These are phyloP conservation scores for Strobilomyces dryophilus DNA, from an alignment of 768 basidiomycete genomes.

Conservation along the genomic window DNA sequence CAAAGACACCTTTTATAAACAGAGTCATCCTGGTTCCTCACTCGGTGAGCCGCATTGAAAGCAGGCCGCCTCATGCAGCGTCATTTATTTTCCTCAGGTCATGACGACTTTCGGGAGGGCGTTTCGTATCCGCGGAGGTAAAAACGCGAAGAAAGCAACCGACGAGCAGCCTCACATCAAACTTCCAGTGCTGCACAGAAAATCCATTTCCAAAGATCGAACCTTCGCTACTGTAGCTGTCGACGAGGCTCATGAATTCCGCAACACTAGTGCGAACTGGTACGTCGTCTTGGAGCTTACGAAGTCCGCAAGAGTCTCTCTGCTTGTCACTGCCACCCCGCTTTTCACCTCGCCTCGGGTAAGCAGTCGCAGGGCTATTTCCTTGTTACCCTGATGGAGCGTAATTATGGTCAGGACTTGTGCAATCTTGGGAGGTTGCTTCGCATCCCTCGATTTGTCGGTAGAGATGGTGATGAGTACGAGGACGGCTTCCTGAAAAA, in stretches of 20 bases:
- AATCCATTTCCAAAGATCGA: neutral
- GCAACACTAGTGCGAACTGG: slow-evolving; percentile 5
- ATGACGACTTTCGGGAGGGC: slow-evolving; percentile 8
- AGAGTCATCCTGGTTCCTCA: slow-evolving; percentile 5
- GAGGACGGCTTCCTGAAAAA: neutral
- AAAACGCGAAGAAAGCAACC: slow-evolving; percentile 2
- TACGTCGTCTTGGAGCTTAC: slow-evolving; percentile 5
- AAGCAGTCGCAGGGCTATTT: too few species aligned
- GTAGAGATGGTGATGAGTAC: neutral
- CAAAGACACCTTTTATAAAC: neutral
- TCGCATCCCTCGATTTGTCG: neutral
- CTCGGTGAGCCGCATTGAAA: neutral
- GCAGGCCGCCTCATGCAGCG: neutral
- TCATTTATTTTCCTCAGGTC: slow-evolving; percentile 1
- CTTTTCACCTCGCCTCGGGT: slow-evolving; percentile 5
- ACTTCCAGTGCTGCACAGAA: slow-evolving; percentile 4
- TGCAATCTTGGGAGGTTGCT: slow-evolving; percentile 7
- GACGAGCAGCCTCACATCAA: slow-evolving; percentile 5
- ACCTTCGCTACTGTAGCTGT: neutral
- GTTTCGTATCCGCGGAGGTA: neutral
- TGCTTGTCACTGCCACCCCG: slow-evolving; percentile 2
- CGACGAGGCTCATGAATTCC: slow-evolving; percentile 5
- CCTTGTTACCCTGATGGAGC: neutral
- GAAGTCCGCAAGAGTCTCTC: slow-evolving; percentile 1
- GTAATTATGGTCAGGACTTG: neutral